A percentile compares a stretch with the other conserved stretches of the same genome.
Evolutionary conservation across 805 yeast genomes (phyloP).

Genomic region (Zygosaccharomyces gambellarensis): DNA sequence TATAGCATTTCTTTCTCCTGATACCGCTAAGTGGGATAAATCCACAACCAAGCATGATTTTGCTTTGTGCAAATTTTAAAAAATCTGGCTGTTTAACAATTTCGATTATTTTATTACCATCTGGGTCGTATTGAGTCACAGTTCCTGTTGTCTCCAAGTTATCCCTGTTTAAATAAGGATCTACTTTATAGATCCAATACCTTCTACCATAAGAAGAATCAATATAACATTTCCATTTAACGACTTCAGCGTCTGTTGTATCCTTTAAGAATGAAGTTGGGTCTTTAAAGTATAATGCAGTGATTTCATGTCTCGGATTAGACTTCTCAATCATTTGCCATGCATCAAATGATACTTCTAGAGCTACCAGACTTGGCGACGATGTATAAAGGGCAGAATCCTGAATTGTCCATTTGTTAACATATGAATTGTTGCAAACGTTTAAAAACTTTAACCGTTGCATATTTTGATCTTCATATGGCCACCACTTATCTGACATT

Average conservation of each 20-base stretch:
- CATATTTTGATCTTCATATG: constrained; percentile 6
- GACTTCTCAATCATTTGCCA: constrained; percentile 34
- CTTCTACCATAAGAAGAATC: constrained; percentile 57
- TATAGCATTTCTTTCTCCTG: constrained; percentile 28
- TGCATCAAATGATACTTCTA: constrained; percentile 60
- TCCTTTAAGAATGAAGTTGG: constrained; percentile 23
- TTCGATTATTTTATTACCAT: constrained; percentile 54
- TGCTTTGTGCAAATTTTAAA: constrained; percentile 38
- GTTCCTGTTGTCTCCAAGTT: constrained; percentile 32
- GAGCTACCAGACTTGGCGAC: constrained; percentile 49
- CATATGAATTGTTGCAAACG: constrained; percentile 54
- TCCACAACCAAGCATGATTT: constrained; percentile 38
- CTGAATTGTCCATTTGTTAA: constrained; percentile 58
- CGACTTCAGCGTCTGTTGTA: constrained; percentile 16
- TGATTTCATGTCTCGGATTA: constrained; percentile 27
- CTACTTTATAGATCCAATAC: constrained; percentile 66
- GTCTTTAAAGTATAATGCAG: constrained; percentile 17
- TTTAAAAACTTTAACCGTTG: constrained; percentile 55
- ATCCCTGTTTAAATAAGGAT: constrained; percentile 32
- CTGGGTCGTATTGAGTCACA: constrained; percentile 55
- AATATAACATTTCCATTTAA: constrained; percentile 34
- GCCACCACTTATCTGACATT: constrained; percentile 15
- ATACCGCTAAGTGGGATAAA: constrained; percentile 27
- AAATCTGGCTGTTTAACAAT: constrained; percentile 39
- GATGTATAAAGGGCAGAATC: constrained; percentile 42